Conservation (phyloP, 202 grass and related monocot species). For the Setaria italica region DNA sequence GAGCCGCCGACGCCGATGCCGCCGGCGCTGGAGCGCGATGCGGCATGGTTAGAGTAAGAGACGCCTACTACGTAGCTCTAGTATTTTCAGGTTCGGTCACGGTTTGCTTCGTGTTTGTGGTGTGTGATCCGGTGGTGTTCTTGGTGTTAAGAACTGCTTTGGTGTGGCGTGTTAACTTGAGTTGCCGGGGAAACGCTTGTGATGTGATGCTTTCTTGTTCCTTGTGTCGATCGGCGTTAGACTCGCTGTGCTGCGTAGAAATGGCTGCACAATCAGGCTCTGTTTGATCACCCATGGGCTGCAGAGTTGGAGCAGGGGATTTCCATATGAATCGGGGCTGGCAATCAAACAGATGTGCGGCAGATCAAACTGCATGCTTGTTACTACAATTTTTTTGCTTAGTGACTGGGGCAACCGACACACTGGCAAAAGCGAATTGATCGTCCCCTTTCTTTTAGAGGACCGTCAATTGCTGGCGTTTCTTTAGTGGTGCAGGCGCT, state of each 20-base stretch:
- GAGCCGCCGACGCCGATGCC: not conserved
- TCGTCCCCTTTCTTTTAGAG: not conserved
- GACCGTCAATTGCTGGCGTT: not conserved
- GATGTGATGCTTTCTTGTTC: not conserved
- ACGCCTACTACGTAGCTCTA: slow-evolving; percentile 3
- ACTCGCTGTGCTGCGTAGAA: too few relatives aligned
- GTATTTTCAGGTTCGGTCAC: not conserved
- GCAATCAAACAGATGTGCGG: not conserved
- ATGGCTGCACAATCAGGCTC: not conserved
- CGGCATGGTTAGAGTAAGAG: not conserved
- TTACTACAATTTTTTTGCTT: not conserved
- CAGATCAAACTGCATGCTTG: not conserved
- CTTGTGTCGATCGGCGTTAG: not conserved
- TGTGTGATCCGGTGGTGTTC: slow-evolving; percentile 25
- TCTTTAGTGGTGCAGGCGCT: not conserved
- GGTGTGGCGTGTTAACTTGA: not conserved
- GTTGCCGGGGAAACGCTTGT: not conserved
- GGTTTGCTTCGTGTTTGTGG: not conserved
- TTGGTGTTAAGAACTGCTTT: slow-evolving; percentile 6
- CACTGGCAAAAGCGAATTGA: not conserved
- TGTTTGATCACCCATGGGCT: not conserved
- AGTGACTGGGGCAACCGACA: not conserved
- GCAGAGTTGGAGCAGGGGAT: not conserved
- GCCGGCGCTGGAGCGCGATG: not conserved
- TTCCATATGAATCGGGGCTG: not conserved